Base-by-base conservation (phyloP, 257 asterid species). In the Anisodus tanguticus region DNA sequence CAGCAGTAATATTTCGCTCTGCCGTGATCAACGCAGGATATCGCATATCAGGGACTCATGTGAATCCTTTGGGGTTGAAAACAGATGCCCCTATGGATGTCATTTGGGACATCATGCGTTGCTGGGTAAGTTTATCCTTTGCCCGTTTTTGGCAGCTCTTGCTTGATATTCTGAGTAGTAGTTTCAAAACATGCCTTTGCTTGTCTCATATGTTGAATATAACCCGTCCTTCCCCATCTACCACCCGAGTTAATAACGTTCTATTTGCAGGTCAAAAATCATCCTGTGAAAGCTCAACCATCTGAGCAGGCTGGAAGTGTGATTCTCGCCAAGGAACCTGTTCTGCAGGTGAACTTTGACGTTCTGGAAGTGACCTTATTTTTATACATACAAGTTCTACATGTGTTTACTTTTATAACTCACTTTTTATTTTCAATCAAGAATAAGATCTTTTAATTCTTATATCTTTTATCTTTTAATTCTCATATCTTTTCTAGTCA, bases 21-120 rank as follows among this genome's bases (percentile, higher is more conserved):
- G 98, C 98, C 17, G 99, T 95, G 58, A 93, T 97, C 82, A 93
- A 95, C 85, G 98, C 99, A 7, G 99, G 99, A 70, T 97, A 95
- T 88, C 97, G 92, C 83, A 95, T 97, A 86, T 97, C 99, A 43
- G 98, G 99, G 71, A 95, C 92, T 84, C 99, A 97, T 85, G 98
- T 92, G 59, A 89, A 92, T 85, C 97, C 98, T 17, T 87, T 97
- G 77, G 98, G 98, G 86, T 84, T 97, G 89, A 97, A 97, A 85
- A 93, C 98, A 3, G 97, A 97, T 87, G 99, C 99, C 85, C 99
- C 99, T 26, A 97, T 97, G 99, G 90, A 97, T 59, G 97, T 95
- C 66, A 89, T 97, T 72, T 97, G 98, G 99, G 99, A 97, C 87
- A 93, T 97, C 13, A 97, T 97, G 99, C 98, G 99, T 49, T 97